These are phyloP conservation scores for Pythium sukuiense DNA, from an alignment of 352 stramenopile species.

Conservation along the genomic window DNA sequence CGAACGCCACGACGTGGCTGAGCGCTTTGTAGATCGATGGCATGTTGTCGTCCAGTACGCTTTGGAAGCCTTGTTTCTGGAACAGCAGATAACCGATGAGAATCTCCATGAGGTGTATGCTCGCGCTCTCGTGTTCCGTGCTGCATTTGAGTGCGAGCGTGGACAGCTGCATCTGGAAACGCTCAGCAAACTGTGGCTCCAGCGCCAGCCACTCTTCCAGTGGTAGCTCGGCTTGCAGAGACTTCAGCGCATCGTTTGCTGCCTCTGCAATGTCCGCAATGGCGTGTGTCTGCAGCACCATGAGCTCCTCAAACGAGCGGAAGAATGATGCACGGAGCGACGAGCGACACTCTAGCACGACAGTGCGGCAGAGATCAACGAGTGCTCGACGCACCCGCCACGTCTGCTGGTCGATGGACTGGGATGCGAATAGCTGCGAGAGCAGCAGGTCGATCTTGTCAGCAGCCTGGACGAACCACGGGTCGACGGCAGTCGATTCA, in stretches of 20 bases:
- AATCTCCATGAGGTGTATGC: slow-evolving; percentile 58
- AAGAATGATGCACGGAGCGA: slow-evolving; percentile 65
- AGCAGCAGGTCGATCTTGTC: slow-evolving; percentile 71
- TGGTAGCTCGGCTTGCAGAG: slow-evolving; percentile 32
- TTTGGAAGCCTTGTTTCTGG: slow-evolving; percentile 37
- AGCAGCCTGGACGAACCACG: slow-evolving; percentile 54
- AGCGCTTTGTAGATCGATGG: slow-evolving; percentile 49
- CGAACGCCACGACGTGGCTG: slow-evolving; percentile 52
- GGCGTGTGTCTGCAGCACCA: slow-evolving; percentile 60
- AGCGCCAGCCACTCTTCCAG: slow-evolving; percentile 57
- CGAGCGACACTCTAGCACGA: slow-evolving; percentile 53
- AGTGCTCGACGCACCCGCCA: slow-evolving; percentile 67
- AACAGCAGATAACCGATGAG: slow-evolving; percentile 71
- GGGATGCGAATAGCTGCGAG: slow-evolving; percentile 50
- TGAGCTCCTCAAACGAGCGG: slow-evolving; percentile 74
- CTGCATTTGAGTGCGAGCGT: slow-evolving; percentile 60
- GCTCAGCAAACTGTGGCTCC: slow-evolving; percentile 55
- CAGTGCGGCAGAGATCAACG: slow-evolving; percentile 53
- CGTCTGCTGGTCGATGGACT: slow-evolving; percentile 35
- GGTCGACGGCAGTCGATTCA: slow-evolving; percentile 12
- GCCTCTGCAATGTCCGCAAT: slow-evolving; percentile 31
- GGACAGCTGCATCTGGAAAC: slow-evolving; percentile 72
- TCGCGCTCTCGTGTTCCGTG: slow-evolving; percentile 63
- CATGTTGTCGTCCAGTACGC: slow-evolving; percentile 56
- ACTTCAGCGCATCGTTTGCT: slow-evolving; percentile 23